Evolutionary conservation across 2,329 filamentous ascomycete genomes (phyloP), one percentile per base, ranked within the genome.

Genomic region (Nemania abortiva): DNA sequence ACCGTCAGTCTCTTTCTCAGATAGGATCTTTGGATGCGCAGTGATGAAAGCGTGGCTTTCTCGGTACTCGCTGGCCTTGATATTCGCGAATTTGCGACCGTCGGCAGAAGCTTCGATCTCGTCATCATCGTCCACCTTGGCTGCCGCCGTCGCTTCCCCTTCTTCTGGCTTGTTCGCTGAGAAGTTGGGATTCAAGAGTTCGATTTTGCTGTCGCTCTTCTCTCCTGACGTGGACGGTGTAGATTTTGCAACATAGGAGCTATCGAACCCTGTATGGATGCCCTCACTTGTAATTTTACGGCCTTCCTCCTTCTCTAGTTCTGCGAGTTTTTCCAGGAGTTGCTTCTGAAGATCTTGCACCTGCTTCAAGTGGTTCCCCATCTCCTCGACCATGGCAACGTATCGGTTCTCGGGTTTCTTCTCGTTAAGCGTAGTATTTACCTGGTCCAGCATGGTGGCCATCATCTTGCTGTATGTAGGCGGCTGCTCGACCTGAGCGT

Each of bases 381-480:
- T 88, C 76, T 96, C 95, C 56, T 88, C 86, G 31, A 97, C 85
- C 84, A 97, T 98, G 61, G 88, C 91, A 56, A 88, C 85, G 78
- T 92, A 94, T 59, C 92, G 84, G 74, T 91, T 88, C 22, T 88
- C 85, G 0, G 88, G 86, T 70, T 91, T 89, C 81, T 92, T 92
- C 78, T 94, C 92, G 65, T 95, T 92, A 42, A 97, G 85, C 59
- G 93, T 90, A 81, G 89, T 86, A 76, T 97, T 98, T 50, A 98
- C 94, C 81, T 97, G 92, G 77, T 99, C 96, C 22, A 98, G 88
- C 75, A 99, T 82, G n/a, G 91, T 90, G n/a, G 93, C 93, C 92
- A 99, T 95, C 96, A 99, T 99, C 84, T 97, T 94, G 47, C 94
- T 96, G 79, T 97, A 99, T 15, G 91, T 92, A 0, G 93, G 93